Evolutionary conservation across 495 filamentous ascomycete species (phyloP), one percentile per base, ranked within the genome.

Genomic region (Xylaria palmicola): DNA sequence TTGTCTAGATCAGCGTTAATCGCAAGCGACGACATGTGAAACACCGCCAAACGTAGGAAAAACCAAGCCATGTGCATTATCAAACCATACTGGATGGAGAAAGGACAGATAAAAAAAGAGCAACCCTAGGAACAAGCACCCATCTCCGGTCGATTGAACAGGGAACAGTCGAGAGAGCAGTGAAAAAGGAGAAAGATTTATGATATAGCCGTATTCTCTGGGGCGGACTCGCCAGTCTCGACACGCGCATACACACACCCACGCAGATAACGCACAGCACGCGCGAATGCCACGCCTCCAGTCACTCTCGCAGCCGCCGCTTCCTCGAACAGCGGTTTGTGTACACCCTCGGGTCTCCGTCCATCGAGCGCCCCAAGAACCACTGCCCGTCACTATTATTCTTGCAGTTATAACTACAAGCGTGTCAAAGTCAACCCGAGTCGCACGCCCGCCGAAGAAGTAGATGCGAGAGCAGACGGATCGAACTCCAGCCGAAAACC

Each of bases 171-270:
- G 62, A 69, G 69, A 63, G 60, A 69, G 66, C 67, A 69, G 64
- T 67, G n/a, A 65, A 68, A 72, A 72, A 72, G 59, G 69, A 66
- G 63, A 67, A 69, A 67, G 65, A 39, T 72, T 69, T 69, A 69
- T 69, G 65, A 72, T 72, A 72, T 72, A 72, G 64, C 69, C 69
- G 69, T 72, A 72, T 72, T 72, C 69, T 72, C 69, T 69, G 64
- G 69, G 63, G 69, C 62, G 61, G 67, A 65, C 69, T 69, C 67
- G 69, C 69, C 69, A 72, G 68, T 67, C 69, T 71, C 64, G 64
- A 69, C 70, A 74, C 68, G 67, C 65, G 65, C 67, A 65, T 64
- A 55, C 67, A 69, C 70, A 74, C 68, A 68, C 65, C 65, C 67
- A 65, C 66, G 53, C 67, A 63, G 55, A 64, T 55, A 55, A n/a